These are phyloP conservation scores for Rhypophila decipiens DNA, from an alignment of 495 filamentous ascomycete species.

Conservation along the genomic window DNA sequence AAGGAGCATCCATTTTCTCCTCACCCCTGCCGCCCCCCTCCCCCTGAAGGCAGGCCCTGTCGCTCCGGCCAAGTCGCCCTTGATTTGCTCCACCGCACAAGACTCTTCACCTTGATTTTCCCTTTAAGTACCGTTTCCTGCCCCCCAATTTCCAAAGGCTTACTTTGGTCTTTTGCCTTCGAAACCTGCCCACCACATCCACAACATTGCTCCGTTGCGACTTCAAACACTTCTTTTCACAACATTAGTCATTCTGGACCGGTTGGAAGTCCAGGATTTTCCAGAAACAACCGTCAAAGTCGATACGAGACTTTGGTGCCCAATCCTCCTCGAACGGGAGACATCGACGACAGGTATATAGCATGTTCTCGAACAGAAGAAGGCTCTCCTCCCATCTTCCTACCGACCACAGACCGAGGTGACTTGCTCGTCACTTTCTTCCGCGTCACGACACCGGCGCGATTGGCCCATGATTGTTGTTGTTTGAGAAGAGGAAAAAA, in stretches of 20 bases:
- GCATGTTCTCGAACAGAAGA: slow-evolving; percentile 48
- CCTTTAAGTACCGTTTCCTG: slow-evolving; percentile 1
- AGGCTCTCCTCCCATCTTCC: slow-evolving; percentile 44
- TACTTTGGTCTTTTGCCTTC: slow-evolving; percentile 1
- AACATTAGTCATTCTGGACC: slow-evolving; percentile 24
- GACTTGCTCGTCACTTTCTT: slow-evolving; percentile 44
- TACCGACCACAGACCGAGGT: slow-evolving; percentile 52
- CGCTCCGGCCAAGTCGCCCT: slow-evolving; percentile 14
- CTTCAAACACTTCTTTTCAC: slow-evolving; percentile 15
- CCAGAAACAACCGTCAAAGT: slow-evolving; percentile 24
- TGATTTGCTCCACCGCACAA: background rate
- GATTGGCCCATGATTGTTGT: slow-evolving; percentile 16
- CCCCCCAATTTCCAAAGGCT: background rate
- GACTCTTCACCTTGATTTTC: slow-evolving; percentile 1
- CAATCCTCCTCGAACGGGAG: slow-evolving; percentile 21
- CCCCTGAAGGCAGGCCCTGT: too few species aligned
- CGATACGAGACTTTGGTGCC: slow-evolving; percentile 25
- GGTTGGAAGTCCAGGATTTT: slow-evolving; percentile 20
- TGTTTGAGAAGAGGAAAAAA: slow-evolving; percentile 15
- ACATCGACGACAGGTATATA: slow-evolving; percentile 35
- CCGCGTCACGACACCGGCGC: slow-evolving; percentile 44
- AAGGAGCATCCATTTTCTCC: background rate
- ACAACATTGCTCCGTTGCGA: slow-evolving; percentile 2
- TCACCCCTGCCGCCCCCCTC: background rate
- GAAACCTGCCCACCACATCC: background rate